Conservation (phyloP, 352 stramenopile genomes). For the Pythium sp. region DNA sequence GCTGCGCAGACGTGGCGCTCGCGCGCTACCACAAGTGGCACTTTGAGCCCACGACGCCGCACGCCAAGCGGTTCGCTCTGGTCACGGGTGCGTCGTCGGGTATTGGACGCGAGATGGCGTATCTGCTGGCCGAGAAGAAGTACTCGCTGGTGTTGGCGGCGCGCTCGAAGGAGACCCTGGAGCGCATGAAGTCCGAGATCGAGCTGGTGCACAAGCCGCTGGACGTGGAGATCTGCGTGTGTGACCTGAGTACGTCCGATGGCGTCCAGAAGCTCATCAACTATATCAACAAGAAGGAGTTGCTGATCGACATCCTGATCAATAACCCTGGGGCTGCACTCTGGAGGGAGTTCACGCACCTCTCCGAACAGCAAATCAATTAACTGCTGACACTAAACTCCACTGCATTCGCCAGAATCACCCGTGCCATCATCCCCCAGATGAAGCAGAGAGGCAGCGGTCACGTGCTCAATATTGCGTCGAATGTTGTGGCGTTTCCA, state of each 20-base stretch:
- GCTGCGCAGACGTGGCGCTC: constrained; percentile 56
- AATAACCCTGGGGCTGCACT: too few species aligned
- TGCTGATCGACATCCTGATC: too few species aligned
- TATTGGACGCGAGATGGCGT: constrained; percentile 77
- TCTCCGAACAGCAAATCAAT: too few species aligned
- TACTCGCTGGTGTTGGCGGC: constrained; percentile 75
- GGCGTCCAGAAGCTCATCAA: constrained; percentile 54
- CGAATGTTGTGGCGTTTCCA: too few species aligned
- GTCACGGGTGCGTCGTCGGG: constrained; percentile 75
- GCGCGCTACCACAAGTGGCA: constrained; percentile 65
- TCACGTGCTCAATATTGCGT: too few species aligned
- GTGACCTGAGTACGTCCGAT: constrained; percentile 46
- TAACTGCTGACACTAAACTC: too few species aligned
- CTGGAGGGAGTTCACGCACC: too few species aligned
- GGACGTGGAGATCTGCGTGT: constrained; percentile 54
- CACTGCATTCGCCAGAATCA: too few species aligned
- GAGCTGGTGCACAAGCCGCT: constrained; percentile 66
- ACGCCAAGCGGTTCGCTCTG: constrained; percentile 57
- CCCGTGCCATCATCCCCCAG: too few species aligned
- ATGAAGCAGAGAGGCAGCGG: too few species aligned
- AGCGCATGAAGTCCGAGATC: constrained; percentile 72
- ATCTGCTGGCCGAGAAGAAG: constrained; percentile 72
- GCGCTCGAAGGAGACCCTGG: constrained; percentile 51
- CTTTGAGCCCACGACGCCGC: constrained; percentile 46
- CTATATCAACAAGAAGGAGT: too few species aligned